Evolutionary conservation across 805 yeast species (phyloP).

Genomic region (Wickerhamomyces rabaulensis): DNA sequence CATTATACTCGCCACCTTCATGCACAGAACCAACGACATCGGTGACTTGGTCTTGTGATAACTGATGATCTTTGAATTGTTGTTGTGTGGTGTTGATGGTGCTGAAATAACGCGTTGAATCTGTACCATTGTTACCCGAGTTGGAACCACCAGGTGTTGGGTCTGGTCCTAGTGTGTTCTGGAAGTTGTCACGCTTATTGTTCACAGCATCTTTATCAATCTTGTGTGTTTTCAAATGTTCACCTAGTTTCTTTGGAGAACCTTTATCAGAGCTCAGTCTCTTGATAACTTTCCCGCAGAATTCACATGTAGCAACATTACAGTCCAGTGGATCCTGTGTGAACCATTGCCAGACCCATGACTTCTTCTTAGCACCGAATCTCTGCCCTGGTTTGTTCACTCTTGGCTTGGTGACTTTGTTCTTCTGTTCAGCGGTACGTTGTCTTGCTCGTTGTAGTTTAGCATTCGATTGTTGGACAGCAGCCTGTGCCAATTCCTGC

Average conservation of each 20-base stretch:
- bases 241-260: conserved; percentile 52
- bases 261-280: conserved; percentile 51
- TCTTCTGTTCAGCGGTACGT: neutral
- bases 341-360: conserved; percentile 65
- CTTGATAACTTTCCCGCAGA: conserved; percentile 43
- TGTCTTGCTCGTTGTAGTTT: neutral
- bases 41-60: conserved; percentile 1
- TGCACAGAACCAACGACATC: conserved; percentile 1
- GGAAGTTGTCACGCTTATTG: conserved; percentile 28
- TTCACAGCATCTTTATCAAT: conserved; percentile 36
- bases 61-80: conserved; percentile 12
- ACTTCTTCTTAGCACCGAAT: conserved; percentile 55
- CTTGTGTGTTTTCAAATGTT: conserved; percentile 52
- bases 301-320: conserved; percentile 49
- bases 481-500: conserved; percentile 18
- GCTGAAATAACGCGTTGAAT: conserved; percentile 30
- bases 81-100: conserved; percentile 16
- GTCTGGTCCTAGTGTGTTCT: neutral
- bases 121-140: conserved; percentile 1
- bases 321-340: conserved; percentile 43
- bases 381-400: conserved; percentile 47
- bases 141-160: conserved; percentile 1
- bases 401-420: conserved; percentile 20
- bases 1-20: neutral
- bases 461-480: conserved; percentile 16